Conservation (phyloP, 139 green algal species). For the Tetraselmis striata region DNA sequence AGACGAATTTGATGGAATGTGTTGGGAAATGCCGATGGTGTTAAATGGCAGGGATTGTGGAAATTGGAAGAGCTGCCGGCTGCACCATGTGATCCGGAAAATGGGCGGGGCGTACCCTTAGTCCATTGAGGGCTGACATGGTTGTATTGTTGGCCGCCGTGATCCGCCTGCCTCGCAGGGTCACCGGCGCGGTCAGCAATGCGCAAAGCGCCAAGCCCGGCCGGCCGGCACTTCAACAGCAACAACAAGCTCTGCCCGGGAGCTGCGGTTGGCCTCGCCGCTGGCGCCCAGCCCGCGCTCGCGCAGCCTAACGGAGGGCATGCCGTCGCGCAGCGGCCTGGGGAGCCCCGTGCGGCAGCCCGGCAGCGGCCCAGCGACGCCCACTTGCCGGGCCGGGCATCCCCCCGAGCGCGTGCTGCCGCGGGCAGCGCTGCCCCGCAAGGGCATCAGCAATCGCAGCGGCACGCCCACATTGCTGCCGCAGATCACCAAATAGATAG, state of each 20-base stretch:
- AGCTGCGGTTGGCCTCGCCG: neutral
- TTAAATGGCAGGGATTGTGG: too few species aligned
- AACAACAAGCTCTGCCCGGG: neutral
- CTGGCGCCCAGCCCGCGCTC: neutral
- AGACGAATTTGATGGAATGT: too few species aligned
- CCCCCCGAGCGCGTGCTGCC: too few species aligned
- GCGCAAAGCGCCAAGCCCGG: neutral
- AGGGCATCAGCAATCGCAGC: neutral
- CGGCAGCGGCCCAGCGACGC: neutral
- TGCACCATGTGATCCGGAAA: too few species aligned
- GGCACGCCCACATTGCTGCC: neutral
- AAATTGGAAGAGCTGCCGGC: too few species aligned
- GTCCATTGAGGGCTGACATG: neutral
- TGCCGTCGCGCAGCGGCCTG: neutral
- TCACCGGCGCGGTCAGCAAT: neutral
- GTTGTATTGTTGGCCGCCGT: neutral
- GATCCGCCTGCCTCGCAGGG: neutral
- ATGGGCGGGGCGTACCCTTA: too few species aligned
- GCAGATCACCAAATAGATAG: too few species aligned
- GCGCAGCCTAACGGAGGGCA: neutral
- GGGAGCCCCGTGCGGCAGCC: neutral
- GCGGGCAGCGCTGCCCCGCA: neutral
- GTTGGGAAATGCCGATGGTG: too few species aligned
- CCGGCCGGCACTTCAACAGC: neutral
- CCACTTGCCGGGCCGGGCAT: too few species aligned